phyloP scores from a whole-genome alignment of 495 filamentous ascomycete genomes.

The Trichoderma reesei region DNA sequence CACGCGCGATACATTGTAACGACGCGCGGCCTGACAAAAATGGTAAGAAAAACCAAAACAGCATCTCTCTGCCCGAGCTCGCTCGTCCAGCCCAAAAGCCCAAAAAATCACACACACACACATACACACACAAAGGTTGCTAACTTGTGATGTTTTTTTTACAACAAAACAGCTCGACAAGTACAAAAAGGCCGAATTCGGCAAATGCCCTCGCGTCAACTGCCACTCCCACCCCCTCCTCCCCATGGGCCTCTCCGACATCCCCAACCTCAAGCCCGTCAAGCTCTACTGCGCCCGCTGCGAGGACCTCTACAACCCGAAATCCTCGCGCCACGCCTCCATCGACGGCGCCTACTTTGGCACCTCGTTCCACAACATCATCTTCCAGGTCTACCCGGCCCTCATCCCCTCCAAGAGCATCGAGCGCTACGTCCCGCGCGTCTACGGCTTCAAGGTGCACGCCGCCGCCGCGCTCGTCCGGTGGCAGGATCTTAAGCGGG shows the following conservation, averaged over 20 bases:
- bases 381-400: conserved; percentile 95
- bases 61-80: conserved; percentile 12
- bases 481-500: conserved; percentile 77
- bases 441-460: conserved; percentile 94
- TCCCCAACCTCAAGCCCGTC: conserved; percentile 73
- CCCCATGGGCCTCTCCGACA: conserved; percentile 85
- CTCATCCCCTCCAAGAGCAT: conserved; percentile 76
- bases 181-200: conserved; percentile 96
- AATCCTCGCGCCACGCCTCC: conserved; percentile 86
- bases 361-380: conserved; percentile 94
- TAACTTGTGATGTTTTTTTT: background rate
- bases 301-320: conserved; percentile 98
- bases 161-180: conserved; percentile 68
- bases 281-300: conserved; percentile 95
- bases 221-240: conserved; percentile 86
- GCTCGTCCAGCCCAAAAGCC: no score
- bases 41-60: conserved; percentile 50
- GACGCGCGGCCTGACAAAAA: conserved; percentile 85
- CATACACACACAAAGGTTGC: background rate
- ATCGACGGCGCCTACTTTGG: conserved; percentile 99
- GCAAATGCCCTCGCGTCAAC: conserved; percentile 92
- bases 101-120: no score
- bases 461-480: conserved; percentile 76
- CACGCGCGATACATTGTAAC: conserved; percentile 97
- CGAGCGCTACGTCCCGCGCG: conserved; percentile 75